phyloP scores from a whole-genome alignment of 177 flowering plant species.

The Vitis hybrid region DNA sequence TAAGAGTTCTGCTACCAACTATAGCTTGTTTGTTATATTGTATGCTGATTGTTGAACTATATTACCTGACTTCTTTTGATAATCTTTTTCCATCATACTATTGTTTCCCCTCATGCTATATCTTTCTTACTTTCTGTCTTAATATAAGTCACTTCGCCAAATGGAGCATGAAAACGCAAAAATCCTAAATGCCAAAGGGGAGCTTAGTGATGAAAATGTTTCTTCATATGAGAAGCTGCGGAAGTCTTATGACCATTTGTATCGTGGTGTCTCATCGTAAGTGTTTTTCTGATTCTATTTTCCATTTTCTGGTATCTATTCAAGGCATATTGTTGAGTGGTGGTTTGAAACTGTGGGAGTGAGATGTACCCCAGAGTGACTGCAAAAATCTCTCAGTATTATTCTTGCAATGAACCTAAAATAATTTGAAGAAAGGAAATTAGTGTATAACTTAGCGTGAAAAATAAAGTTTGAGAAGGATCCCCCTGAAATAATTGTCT shows the following conservation, averaged over 20 bases:
- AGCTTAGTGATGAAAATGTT: constrained; percentile 89
- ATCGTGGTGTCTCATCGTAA: constrained; percentile 87
- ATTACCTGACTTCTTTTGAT: neutral
- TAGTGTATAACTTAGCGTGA: neutral
- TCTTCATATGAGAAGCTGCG: constrained; percentile 89
- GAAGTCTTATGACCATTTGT: constrained; percentile 86
- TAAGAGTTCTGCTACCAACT: constrained; percentile 32
- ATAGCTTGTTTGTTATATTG: neutral
- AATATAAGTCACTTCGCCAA: constrained; percentile 72
- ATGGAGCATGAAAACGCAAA: constrained; percentile 94
- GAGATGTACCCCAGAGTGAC: neutral
- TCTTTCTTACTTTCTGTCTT: neutral
- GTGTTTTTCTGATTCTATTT: constrained; percentile 27
- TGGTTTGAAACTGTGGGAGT: neutral
- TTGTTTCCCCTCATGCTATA: neutral
- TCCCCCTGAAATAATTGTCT: neutral
- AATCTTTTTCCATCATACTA: neutral
- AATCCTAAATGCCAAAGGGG: constrained; percentile 92
- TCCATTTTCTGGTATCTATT: neutral
- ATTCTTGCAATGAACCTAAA: neutral
- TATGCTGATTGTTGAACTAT: neutral
- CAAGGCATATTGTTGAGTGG: neutral
- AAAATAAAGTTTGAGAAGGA: neutral
- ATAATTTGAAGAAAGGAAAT: neutral
- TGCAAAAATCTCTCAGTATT: neutral